Evolutionary conservation across 2,329 filamentous ascomycete genomes (phyloP), one percentile per base, ranked within the genome.

Genomic region (Pseudogymnoascus sp.): DNA sequence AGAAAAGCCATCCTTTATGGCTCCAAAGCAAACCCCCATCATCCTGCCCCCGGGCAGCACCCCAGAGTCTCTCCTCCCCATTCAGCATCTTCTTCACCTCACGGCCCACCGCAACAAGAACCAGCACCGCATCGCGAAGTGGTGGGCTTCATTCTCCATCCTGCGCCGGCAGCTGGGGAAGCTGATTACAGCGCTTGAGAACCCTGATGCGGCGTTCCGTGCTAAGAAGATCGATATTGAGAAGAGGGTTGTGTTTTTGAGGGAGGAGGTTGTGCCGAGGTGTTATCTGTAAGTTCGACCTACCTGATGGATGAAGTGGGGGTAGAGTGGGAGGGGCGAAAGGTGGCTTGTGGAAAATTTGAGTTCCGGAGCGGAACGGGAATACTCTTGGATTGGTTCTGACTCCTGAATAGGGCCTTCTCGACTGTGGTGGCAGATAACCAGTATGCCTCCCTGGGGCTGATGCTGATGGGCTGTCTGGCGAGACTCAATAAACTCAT

Each of bases 31-130:
- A 40, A 36, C 59, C 34, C 59, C 59, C 11, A 7, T 61, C 34
- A 16, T 61, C 12, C 14, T 61, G 18, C 59, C 59, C 8, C 4
- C 59, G 21, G 23, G 39, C 3, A 40, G 34, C 21, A 61, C 34
- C 4, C 18, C 18, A 40, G 36, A 26, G 4, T 29, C 63, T n/a
- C 75, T 84, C 47, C 64, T 69, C 2, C 73, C 78, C 1, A 71
- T 80, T 29, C 69, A 78, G 29, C 73, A 82, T 60, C 76, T 93
- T 57, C 84, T 97, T 51, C 81, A 88, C 71, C 83, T 89, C 68
- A 84, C 96, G 70, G 84, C 87, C 75, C 86, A 91, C 73, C 90
- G 92, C 70, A 95, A 97, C 79, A 88, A 87, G 72, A 97, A 97
- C 77, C 93, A 97, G 77, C 93, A 97, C 75, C 86, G 86, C 63